These are phyloP conservation scores for Microdochium bolleyi DNA, from an alignment of 2,329 filamentous ascomycete species.

Conservation along the genomic window DNA sequence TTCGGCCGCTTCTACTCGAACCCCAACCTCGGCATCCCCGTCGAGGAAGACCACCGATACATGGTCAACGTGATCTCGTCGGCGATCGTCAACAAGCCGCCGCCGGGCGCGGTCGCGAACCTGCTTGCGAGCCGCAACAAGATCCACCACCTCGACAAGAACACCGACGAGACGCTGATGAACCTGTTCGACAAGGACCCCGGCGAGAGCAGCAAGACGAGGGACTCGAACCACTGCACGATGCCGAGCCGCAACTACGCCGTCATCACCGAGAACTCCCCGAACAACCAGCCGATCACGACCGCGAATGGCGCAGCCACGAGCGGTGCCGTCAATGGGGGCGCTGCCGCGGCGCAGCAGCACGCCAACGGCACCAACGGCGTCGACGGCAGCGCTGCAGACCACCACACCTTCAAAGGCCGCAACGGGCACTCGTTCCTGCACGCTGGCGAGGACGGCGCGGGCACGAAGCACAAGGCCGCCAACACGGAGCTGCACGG, in stretches of 20 bases:
- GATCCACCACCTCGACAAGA: constrained; percentile 56
- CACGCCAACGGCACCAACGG: constrained; percentile 5
- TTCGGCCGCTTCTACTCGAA: constrained; percentile 94
- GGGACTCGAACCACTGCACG: constrained; percentile 71
- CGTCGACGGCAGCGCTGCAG: constrained; percentile 4
- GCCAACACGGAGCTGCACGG: constrained; percentile 49
- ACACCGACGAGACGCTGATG: constrained; percentile 90
- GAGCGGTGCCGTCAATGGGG: constrained; percentile 3
- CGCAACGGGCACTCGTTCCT: constrained; percentile 65
- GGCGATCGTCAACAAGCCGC: constrained; percentile 92
- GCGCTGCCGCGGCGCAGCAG: constrained; percentile 5
- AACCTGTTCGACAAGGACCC: constrained; percentile 89
- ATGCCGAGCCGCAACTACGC: constrained; percentile 94
- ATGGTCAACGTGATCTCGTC: constrained; percentile 94
- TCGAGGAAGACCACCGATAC: constrained; percentile 81
- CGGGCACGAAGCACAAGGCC: constrained; percentile 71
- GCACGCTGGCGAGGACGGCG: constrained; percentile 67
- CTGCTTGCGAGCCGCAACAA: constrained; percentile 86
- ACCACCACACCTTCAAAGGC: constrained; percentile 23
- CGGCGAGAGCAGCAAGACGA: constrained; percentile 66
- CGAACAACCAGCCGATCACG: constrained; percentile 31
- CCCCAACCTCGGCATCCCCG: constrained; percentile 66
- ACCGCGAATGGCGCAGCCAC: constrained; percentile 4
- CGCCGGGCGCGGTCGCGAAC: constrained; percentile 80
- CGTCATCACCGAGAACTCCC: constrained; percentile 82